phyloP scores from a whole-genome alignment of 2,329 filamentous ascomycete genomes.

The Fonsecaea erecta region DNA sequence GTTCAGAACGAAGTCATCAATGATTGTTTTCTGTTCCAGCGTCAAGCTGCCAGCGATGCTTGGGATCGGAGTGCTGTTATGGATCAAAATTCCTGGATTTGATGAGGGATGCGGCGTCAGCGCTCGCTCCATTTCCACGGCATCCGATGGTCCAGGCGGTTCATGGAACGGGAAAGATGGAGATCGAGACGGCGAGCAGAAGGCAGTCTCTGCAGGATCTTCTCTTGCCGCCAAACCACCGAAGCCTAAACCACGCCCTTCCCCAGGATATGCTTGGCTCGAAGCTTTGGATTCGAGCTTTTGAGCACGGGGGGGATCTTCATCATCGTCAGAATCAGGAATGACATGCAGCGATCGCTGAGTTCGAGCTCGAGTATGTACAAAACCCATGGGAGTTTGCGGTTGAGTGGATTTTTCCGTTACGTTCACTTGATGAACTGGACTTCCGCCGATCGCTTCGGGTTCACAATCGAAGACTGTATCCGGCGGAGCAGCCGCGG shows the following conservation, averaged over 20 bases:
- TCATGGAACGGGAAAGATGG: not conserved
- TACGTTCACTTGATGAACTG: not conserved
- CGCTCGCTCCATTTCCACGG: not conserved
- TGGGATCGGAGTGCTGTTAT: constrained; percentile 23
- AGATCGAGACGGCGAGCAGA: not conserved
- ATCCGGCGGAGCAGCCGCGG: not conserved
- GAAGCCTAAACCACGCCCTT: not conserved
- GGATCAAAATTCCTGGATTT: constrained; percentile 11
- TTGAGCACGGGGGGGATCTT: not conserved
- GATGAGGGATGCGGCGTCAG: not conserved
- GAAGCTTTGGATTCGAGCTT: not conserved
- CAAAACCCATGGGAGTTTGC: not conserved
- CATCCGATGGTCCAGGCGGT: constrained; percentile 7
- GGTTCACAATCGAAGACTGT: not conserved
- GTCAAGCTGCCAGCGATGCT: constrained; percentile 9
- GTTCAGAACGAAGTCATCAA: constrained; percentile 25
- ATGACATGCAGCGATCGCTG: constrained; percentile 16
- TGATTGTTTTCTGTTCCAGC: constrained; percentile 24
- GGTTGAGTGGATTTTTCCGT: not conserved
- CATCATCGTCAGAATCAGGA: constrained; percentile 32
- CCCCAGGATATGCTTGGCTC: not conserved
- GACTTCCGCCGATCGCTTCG: constrained; percentile 3
- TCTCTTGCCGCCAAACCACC: not conserved
- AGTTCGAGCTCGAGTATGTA: not conserved
- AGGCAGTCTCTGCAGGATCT: not conserved